Conservation (phyloP, 2,329 filamentous ascomycete species). For the Curvularia spicifera region DNA sequence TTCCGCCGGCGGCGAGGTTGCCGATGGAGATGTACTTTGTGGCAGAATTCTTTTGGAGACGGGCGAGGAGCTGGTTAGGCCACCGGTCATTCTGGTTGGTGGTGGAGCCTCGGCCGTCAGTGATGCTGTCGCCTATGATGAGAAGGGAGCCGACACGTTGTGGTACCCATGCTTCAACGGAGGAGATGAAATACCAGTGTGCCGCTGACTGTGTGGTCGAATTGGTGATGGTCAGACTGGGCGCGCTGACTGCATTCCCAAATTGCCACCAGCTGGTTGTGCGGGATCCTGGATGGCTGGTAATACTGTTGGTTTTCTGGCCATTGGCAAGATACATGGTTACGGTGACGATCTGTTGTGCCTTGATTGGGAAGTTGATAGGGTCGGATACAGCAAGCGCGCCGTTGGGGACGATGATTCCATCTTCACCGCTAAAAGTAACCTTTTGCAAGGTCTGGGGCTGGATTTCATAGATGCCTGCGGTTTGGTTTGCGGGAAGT, state of each 20-base stretch:
- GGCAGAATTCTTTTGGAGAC: conserved; percentile 51
- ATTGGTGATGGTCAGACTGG: conserved; percentile 55
- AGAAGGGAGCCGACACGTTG: conserved; percentile 54
- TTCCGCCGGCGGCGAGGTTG: conserved; percentile 74
- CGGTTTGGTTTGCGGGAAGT: conserved; percentile 60
- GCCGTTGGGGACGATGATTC: conserved; percentile 61
- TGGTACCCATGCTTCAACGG: conserved; percentile 62
- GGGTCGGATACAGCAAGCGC: conserved; percentile 67
- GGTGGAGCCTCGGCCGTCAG: conserved; percentile 67
- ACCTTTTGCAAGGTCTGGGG: conserved; percentile 59
- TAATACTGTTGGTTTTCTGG: conserved; percentile 64
- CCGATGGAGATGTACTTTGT: conserved; percentile 62
- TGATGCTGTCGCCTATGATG: conserved; percentile 70
- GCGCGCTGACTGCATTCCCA: conserved; percentile 62
- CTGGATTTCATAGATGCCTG: conserved; percentile 62
- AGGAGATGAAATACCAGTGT: conserved; percentile 65
- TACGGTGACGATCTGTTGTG: conserved; percentile 62
- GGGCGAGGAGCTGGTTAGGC: conserved; percentile 51
- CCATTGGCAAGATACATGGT: conserved; percentile 65
- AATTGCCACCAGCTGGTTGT: conserved; percentile 66
- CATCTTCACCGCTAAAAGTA: conserved; percentile 63
- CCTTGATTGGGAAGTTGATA: conserved; percentile 60
- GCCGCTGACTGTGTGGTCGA: conserved; percentile 46
- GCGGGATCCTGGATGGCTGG: conserved; percentile 68
- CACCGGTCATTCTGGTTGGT: conserved; percentile 65